A percentile compares a stretch with the other conserved stretches of the same genome.
Conservation (phyloP, 805 yeast genomes). For the Priceomyces medius region DNA sequence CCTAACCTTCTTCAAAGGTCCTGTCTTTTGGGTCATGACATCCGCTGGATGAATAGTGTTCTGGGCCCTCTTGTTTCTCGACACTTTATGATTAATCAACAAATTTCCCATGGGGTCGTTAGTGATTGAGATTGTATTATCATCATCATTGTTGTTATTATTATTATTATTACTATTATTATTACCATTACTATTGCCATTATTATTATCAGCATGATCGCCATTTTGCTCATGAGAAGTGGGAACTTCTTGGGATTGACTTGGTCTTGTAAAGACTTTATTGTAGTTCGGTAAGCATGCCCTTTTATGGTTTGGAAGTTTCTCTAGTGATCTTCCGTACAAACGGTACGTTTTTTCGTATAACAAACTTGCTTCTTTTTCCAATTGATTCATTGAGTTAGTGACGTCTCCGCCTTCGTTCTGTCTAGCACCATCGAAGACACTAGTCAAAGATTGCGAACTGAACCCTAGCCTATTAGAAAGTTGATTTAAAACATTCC, state of each 20-base stretch:
- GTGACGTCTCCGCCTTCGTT: constrained; percentile 12
- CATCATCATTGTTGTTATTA: constrained; percentile 16
- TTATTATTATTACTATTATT: constrained; percentile 19
- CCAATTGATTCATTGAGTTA: constrained; percentile 19
- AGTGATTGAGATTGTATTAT: constrained; percentile 35
- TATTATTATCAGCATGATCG: constrained; percentile 13
- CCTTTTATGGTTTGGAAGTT: constrained; percentile 34
- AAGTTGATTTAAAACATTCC: constrained; percentile 31
- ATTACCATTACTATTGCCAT: constrained; percentile 21
- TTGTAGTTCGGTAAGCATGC: constrained; percentile 41
- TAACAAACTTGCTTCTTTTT: constrained; percentile 29
- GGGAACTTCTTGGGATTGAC: background rate
- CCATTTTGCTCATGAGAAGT: constrained; percentile 2
- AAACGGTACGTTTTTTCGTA: constrained; percentile 37
- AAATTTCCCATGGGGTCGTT: constrained; percentile 43
- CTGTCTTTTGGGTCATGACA: constrained; percentile 25
- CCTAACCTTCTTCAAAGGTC: constrained; percentile 37
- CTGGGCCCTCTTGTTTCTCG: constrained; percentile 7
- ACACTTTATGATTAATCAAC: constrained; percentile 30
- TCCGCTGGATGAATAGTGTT: constrained; percentile 13
- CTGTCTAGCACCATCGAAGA: constrained; percentile 13
- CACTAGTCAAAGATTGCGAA: constrained; percentile 27
- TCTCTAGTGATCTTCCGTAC: constrained; percentile 37
- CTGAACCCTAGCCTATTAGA: constrained; percentile 37
- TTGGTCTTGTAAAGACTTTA: constrained; percentile 22